Evolutionary conservation across 139 green algal genomes (phyloP), one percentile per base, ranked within the genome.

Genomic region (Helicosporidium sp.): DNA sequence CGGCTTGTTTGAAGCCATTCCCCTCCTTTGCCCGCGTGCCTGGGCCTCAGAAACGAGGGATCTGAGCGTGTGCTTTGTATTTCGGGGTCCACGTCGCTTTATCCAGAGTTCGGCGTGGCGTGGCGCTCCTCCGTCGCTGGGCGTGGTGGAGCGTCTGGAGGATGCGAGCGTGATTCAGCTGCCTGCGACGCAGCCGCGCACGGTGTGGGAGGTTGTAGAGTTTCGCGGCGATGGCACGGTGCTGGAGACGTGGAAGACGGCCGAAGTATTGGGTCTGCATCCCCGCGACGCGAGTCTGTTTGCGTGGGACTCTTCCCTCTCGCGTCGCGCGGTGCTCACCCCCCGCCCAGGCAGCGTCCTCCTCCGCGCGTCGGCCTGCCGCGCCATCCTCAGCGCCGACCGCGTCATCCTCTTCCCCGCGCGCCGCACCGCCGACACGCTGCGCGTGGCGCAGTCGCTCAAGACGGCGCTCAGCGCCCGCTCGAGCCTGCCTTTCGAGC

Each of bases 261-360:
- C 63, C 10, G 65, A 74, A 39, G 43, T 59, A 35, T 26, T 64
- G n/a, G 17, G 41, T 3, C 49, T 68, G 40, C 56, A 68, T 28
- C 65, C 65, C 0, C 41, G 66, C 1, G 66, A 74, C 44, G 61
- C 69, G 5, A 55, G 50, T 25, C 48, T 74, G 4, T 74, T 74
- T 53, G 60, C 63, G 8, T 41, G 37, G 2, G 55, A 62, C 41
- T 41, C 22, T 16, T 41, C 39, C 20, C 34, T 44, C 20, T 39
- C 34, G 15, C 50, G 55, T 46, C 45, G 57, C 8, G 58, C 57
- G 10, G 55, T 51, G 36, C 43, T 68, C 19, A 26, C 39, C 29
- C 35, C 58, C 0, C 58, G 58, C 27, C 19, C 23, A 36, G 42
- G 42, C 28, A 48, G 48, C 36, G 54, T 74, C 39, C 59, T 75